Conservation (phyloP, 495 filamentous ascomycete genomes). For the Lentithecium fluviatile region DNA sequence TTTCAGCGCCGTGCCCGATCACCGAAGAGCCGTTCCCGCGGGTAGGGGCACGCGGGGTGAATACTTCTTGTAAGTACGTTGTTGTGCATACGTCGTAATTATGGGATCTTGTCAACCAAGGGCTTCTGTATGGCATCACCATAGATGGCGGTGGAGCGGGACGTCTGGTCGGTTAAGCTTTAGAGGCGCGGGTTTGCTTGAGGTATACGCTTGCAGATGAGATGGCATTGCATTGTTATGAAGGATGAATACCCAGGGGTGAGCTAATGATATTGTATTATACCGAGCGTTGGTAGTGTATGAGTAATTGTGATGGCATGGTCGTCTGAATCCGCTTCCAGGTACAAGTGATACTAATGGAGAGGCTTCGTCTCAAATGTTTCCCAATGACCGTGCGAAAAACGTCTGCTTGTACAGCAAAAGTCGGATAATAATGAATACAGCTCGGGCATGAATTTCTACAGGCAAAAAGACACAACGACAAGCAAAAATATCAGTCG, state of each 20-base stretch:
- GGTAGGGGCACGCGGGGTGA: constrained; percentile 80
- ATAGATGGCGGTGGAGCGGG: constrained; percentile 14
- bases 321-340: too few relatives aligned
- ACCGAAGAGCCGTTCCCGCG: constrained; percentile 80
- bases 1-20: constrained; percentile 90
- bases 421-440: too few relatives aligned
- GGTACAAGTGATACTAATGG: too few relatives aligned
- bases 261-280: background rate
- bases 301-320: background rate
- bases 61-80: constrained; percentile 75
- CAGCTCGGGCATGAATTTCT: too few relatives aligned
- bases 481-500: constrained; percentile 34
- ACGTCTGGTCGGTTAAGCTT: background rate
- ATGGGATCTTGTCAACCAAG: background rate
- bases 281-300: background rate
- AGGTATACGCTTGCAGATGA: constrained; percentile 1
- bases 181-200: background rate
- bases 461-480: background rate
- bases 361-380: too few relatives aligned
- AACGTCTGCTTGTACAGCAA: too few relatives aligned
- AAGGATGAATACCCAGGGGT: constrained; percentile 1
- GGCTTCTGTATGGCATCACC: constrained; percentile 19
- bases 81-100: constrained; percentile 25
- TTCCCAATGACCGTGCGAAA: too few relatives aligned
- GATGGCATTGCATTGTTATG: constrained; percentile 12